These are phyloP conservation scores for Trametes cubensis DNA, from an alignment of 768 basidiomycete species.

Conservation along the genomic window DNA sequence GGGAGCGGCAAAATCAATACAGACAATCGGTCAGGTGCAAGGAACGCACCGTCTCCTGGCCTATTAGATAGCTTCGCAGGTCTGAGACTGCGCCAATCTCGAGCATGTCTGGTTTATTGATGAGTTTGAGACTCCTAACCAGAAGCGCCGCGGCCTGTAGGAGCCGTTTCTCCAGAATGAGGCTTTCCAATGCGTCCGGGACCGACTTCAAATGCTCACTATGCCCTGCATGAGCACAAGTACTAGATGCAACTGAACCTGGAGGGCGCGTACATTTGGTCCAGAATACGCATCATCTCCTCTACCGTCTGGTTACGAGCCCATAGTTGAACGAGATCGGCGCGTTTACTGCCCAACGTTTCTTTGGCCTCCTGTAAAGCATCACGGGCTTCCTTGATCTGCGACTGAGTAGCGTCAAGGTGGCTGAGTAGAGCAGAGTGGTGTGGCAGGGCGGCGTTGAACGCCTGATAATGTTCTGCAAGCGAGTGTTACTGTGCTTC, in stretches of 20 bases:
- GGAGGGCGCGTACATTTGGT: conserved; percentile 92
- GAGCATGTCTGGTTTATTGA: conserved; percentile 89
- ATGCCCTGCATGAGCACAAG: conserved; percentile 12
- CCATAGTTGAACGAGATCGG: conserved; percentile 90
- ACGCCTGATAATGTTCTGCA: conserved; percentile 88
- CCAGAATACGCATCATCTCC: conserved; percentile 93
- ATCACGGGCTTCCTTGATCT: conserved; percentile 71
- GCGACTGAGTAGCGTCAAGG: conserved; percentile 70
- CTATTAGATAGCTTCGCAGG: conserved; percentile 76
- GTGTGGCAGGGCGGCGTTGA: conserved; percentile 91
- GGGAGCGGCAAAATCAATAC: conserved; percentile 5
- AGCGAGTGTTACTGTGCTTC: conserved; percentile 16
- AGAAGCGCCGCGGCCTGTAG: conserved; percentile 87
- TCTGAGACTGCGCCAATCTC: conserved; percentile 96
- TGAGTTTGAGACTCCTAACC: conserved; percentile 84
- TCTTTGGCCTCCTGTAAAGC: conserved; percentile 81
- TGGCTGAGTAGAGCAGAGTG: conserved; percentile 79
- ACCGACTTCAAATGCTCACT: conserved; percentile 91
- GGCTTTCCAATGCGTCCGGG: conserved; percentile 87
- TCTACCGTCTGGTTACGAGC: conserved; percentile 86
- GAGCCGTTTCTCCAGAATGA: conserved; percentile 95
- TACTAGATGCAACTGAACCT: conserved; percentile 36
- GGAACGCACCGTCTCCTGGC: conserved; percentile 80
- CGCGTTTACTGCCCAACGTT: conserved; percentile 74
- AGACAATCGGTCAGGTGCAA: not conserved